Evolutionary conservation across 495 filamentous ascomycete genomes (phyloP), one percentile per base, ranked within the genome.

Genomic region (Aspergillus bertholletiae): DNA sequence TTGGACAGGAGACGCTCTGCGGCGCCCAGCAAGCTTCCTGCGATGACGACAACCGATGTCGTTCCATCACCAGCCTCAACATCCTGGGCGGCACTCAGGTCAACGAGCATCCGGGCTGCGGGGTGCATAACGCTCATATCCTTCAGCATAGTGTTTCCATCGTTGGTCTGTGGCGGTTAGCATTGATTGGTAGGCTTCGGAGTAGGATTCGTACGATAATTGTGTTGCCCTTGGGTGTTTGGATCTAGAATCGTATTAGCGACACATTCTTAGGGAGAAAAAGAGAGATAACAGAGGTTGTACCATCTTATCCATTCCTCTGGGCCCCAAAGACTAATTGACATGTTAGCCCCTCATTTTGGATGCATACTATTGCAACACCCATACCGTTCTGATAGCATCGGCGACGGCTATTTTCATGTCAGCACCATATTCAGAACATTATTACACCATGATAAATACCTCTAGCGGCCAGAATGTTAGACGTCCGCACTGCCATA

Each of bases 101-200:
- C 92, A 60, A 98, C 94, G 50, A 98, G 85, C 94, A 98, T 98
- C 78, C 95, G 94, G 39, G 94, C 94, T 52, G 94, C 92, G 34
- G 94, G 94, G 71, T 98, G 94, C 90, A 97, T 89, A 48, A 98
- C 95, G 60, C 89, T 88, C 94, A 98, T 97, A 79, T 92, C 89
- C 73, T 87, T 94, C 66, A 98, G 75, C 90, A 97, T 97, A 34
- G 94, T 98, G 76, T 94, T 96, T 71, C 94, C 94, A 74, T 98
- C 94, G 77, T 98, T 98, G 61, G 93, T 97, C 77, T 82, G 61
- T 57, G 58, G 64, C 52, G 68, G 68, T 66, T 55, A 67, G 64
- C 56, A 46, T 69, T 54, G 57, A n/a, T 15, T 15, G 54, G 26
- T 43, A 48, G 13, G 35, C 28, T 48, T 27, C 15, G 44, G 15